Conservation (phyloP, 139 green algal genomes). For the Dunaliella sp. region DNA sequence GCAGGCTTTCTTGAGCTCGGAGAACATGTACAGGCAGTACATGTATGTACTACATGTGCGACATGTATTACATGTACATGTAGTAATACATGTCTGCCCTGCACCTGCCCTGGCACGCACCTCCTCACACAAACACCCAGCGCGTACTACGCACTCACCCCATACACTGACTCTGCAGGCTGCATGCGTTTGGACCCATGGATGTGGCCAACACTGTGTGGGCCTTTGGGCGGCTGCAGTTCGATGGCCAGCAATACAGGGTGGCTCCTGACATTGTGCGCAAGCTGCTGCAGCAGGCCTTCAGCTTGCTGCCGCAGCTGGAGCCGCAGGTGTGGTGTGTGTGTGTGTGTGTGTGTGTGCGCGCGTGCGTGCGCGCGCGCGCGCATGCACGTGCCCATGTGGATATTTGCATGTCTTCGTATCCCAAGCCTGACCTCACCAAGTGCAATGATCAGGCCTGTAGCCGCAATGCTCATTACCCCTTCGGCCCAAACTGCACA, state of each 20-base stretch:
- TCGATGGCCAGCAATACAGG: constrained; percentile 18
- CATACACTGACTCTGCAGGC: too few relatives aligned
- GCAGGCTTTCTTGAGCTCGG: too few relatives aligned
- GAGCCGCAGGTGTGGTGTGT: not conserved
- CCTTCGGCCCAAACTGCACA: too few relatives aligned
- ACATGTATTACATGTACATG: too few relatives aligned
- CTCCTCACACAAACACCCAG: not conserved
- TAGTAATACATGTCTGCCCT: too few relatives aligned
- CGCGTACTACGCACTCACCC: too few relatives aligned
- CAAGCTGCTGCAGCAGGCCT: constrained; percentile 15
- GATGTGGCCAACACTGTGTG: constrained; percentile 20
- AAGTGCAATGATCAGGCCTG: too few relatives aligned
- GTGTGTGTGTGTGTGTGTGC: not conserved
- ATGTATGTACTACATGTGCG: too few relatives aligned
- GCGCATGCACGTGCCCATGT: not conserved
- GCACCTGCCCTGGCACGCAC: not conserved
- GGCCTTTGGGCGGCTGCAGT: constrained; percentile 23
- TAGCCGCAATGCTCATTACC: too few relatives aligned
- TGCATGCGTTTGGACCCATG: not conserved
- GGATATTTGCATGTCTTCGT: too few relatives aligned
- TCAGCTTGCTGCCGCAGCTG: not conserved
- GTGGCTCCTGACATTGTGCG: constrained; percentile 10
- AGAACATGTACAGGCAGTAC: too few relatives aligned
- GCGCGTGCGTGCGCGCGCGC: not conserved
- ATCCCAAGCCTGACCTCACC: too few relatives aligned